Percentiles rank a stretch among this genome's conserved stretches.
phyloP scores from a whole-genome alignment of 805 yeast species.

The Metschnikowia baotianmanensis region DNA sequence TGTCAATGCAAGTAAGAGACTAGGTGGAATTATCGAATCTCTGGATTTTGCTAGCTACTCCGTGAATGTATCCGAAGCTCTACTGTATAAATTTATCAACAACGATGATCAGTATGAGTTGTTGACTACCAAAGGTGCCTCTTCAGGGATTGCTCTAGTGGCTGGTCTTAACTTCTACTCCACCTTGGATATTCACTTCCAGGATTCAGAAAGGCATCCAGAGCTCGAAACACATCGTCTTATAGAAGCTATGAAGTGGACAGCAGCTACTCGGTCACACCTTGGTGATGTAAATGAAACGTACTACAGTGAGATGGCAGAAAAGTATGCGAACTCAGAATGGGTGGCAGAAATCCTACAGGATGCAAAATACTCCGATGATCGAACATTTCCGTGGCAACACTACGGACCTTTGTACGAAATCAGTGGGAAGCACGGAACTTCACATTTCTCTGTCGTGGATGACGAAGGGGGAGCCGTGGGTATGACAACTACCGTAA shows the following conservation, averaged over 20 bases:
- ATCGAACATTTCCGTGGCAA: constrained; percentile 61
- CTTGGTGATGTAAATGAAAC: constrained; percentile 63
- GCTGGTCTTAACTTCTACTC: constrained; percentile 67
- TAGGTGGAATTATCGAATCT: constrained; percentile 65
- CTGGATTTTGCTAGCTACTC: constrained; percentile 68
- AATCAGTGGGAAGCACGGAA: constrained; percentile 80
- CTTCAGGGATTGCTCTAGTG: constrained; percentile 79
- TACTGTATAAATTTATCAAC: constrained; percentile 20
- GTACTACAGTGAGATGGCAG: constrained; percentile 28
- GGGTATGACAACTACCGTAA: constrained; percentile 84
- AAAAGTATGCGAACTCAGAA: constrained; percentile 44
- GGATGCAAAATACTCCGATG: constrained; percentile 48
- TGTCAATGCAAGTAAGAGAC: constrained; percentile 44
- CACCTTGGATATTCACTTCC: constrained; percentile 11
- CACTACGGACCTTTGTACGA: constrained; percentile 80
- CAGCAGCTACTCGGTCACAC: constrained; percentile 81
- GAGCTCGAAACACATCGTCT: constrained; percentile 57
- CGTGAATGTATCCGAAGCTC: constrained; percentile 44
- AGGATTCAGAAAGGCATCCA: constrained; percentile 2
- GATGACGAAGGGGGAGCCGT: constrained; percentile 78
- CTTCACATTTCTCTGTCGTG: constrained; percentile 80
- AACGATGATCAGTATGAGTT: constrained; percentile 23
- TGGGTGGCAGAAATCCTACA: constrained; percentile 57
- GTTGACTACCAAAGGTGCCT: constrained; percentile 61
- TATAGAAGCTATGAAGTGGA: constrained; percentile 91